Evolutionary conservation across 1,284 basidiomycete species (phyloP), one percentile per base, ranked within the genome.

Genomic region (Fereydounia khargensis): DNA sequence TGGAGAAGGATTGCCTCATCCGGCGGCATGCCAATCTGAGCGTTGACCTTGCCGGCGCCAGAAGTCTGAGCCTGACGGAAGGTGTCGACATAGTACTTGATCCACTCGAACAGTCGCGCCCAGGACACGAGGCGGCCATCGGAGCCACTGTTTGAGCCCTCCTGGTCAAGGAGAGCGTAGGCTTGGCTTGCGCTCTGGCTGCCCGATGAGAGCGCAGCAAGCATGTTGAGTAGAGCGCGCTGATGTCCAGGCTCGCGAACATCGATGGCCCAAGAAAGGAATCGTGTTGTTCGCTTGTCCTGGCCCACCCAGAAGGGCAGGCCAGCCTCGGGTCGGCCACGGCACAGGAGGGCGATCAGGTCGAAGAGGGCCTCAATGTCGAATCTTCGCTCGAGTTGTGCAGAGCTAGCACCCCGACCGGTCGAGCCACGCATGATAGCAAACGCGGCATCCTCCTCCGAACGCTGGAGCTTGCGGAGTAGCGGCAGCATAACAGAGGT

Each of bases 1-100:
- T 87, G 84, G 0, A 88, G 85, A 34, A 91, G 81, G 9, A 85
- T 77, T 6, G 90, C 85, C 52, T 92, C 89, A 52, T 86, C 85
- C 3, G 84, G 82, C 20, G 84, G 82, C 48, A 89, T 83, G 59
- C 76, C 63, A 18, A 50, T 51, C 6, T 30, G 25, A 9, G 42
- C 10, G 9, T 9, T 3, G 2, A 13, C 17, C 14, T 11, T 6
- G 16, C 21, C 21, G 16, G 18, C 23, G 4, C 34, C 24, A 24
- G 35, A 27, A 2, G 49, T 42, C 42, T 49, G 49, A 9, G 60
- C 57, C 31, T 54, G 54, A 27, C 65, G 64, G 39, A 70, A 68
- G 18, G 41, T 55, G 31, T 74, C 72, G 35, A 74, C 47, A 48
- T 72, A 74, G 58, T 75, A 68, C 22, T 51, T 57, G 38, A 75